Percentiles rank a stretch among this genome's conserved stretches.
Evolutionary conservation across 768 basidiomycete species (phyloP).

Genomic region (Rubroboletus satanas): DNA sequence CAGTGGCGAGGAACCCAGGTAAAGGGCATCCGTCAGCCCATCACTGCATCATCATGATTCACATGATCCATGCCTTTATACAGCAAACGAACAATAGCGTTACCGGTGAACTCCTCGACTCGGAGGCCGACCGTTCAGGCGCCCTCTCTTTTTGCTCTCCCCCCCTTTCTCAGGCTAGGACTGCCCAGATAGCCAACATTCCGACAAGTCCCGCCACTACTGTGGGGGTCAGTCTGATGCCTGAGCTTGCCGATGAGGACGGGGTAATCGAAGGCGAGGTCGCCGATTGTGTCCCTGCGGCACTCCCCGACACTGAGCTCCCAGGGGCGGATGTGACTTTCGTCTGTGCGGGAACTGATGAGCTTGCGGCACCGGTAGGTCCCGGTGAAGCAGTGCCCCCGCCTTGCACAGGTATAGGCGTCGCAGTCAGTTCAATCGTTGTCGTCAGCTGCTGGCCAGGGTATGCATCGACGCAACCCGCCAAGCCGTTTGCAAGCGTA

Average conservation of each 20-base stretch:
- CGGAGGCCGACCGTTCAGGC: conserved; percentile 4
- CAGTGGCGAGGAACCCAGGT: conserved; percentile 15
- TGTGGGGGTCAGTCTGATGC: not conserved
- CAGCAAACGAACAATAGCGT: not conserved
- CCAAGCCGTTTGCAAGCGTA: not conserved
- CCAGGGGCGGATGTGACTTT: not conserved
- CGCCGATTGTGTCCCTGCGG: not conserved
- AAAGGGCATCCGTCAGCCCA: not conserved
- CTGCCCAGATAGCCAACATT: conserved; percentile 1
- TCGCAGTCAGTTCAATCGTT: not conserved
- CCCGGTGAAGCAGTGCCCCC: conserved; percentile 3
- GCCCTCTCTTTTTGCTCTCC: not conserved
- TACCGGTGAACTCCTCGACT: not conserved
- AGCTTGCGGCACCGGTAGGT: not conserved
- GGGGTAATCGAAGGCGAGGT: not conserved
- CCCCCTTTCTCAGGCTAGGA: not conserved
- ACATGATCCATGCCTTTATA: conserved; percentile 2
- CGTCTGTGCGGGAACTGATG: not conserved
- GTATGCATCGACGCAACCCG: not conserved
- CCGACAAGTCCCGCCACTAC: not conserved
- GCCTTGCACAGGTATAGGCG: conserved; percentile 10
- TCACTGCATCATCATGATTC: conserved; percentile 13
- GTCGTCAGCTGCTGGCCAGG: not conserved
- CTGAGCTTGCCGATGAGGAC: not conserved
- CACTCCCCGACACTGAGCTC: not conserved